Base-by-base conservation (phyloP, 2,329 filamentous ascomycete species). In the Claviceps pazoutovae region DNA sequence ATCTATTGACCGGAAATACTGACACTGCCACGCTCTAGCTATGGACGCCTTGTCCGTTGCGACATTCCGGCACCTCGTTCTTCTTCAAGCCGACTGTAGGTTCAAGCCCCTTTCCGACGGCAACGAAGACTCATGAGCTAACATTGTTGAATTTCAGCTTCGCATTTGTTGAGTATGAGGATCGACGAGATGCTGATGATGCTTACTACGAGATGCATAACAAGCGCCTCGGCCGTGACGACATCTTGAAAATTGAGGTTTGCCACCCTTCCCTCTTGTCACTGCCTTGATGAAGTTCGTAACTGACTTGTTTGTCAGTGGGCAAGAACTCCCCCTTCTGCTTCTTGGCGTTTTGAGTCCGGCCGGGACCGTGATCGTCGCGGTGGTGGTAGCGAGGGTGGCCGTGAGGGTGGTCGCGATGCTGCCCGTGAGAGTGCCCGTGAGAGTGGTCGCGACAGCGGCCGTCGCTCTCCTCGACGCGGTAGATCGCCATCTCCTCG, bases 171-270 rank as follows among this genome's bases (percentile, higher is more conserved):
- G 93, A 98, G 73, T 98, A 98, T 70, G 93, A 98, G 75, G 94
- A 90, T 69, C 88, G 91, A 62, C 90, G 93, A 61, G 93, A 98
- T 76, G 90, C 93, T 57, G 93, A 98, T 69, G 93, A 98, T 73
- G 93, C 93, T 47, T 98, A 98, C 68, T 88, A 98, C 69, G 93
- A 98, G 74, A 98, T 98, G 93, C 93, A 98, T 68, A 97, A 97
- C 76, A 96, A 96, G 81, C 88, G 91, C 59, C 89, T 98, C 61
- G 90, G 89, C 47, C 85, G 91, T 56, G 93, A 98, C 66, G 93
- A 98, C 64, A 74, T 95, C 54, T 68, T 98, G 73, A 98, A 98
- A 75, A 97, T 98, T 59, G 93, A 98, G 80, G 93, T 95, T 72
- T 60, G 79, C 60, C 17, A 11, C n/a, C 16, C 8, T n/a, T 30